Evolutionary conservation across 2,329 filamentous ascomycete genomes (phyloP).

Genomic region (Epichloe baconii): DNA sequence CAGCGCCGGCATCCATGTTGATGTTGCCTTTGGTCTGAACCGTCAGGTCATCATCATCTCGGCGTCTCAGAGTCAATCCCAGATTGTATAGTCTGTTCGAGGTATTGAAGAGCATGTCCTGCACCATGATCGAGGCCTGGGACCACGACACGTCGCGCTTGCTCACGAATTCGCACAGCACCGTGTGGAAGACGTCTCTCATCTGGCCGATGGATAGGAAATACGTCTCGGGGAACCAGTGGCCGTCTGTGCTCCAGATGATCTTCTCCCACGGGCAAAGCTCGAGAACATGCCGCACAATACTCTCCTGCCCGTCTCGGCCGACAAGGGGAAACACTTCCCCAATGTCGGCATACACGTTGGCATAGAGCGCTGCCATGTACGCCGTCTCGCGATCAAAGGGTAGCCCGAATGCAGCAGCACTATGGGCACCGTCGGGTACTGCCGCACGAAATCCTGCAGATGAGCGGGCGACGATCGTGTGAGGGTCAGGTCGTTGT

Average conservation of each 20-base stretch:
- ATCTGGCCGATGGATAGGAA: conserved; percentile 61
- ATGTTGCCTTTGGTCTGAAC: not conserved
- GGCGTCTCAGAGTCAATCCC: not conserved
- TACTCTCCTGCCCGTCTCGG: conserved; percentile 58
- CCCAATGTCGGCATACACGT: conserved; percentile 73
- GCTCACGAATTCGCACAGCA: conserved; percentile 54
- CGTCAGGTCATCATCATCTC: not conserved
- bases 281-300: conserved; percentile 62
- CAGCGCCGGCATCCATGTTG: not conserved
- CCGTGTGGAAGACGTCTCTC: conserved; percentile 54
- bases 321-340: conserved; percentile 72
- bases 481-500: conserved; percentile 60
- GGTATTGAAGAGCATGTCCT: conserved; percentile 63
- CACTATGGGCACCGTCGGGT: conserved; percentile 59
- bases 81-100: conserved; percentile 64
- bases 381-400: conserved; percentile 64
- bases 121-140: conserved; percentile 51
- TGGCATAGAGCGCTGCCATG: conserved; percentile 61
- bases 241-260: conserved; percentile 69
- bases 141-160: conserved; percentile 45
- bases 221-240: conserved; percentile 68
- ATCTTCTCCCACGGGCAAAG: conserved; percentile 63
- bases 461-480: conserved; percentile 63
- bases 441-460: conserved; percentile 58
- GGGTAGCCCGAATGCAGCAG: conserved; percentile 73